Evolutionary conservation across 2,329 filamentous ascomycete species (phyloP), one percentile per base, ranked within the genome.

Genomic region (Macroventuria anomochaeta): DNA sequence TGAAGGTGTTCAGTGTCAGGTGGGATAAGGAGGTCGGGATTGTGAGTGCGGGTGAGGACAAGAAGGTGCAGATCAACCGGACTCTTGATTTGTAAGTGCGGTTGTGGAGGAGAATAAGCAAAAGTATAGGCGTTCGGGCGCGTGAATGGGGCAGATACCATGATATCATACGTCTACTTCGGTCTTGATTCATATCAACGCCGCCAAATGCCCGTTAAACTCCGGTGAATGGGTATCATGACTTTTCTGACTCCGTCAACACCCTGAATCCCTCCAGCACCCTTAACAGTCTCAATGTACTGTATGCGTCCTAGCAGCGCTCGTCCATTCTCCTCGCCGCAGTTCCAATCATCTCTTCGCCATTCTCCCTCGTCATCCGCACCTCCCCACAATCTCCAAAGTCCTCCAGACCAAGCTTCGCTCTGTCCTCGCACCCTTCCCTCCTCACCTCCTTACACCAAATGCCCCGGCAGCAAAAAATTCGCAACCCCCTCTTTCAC

Each of bases 401-500:
- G 3, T 29, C 28, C 28, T 10, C 11, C 28, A n/a, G 8, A 29
- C 28, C 5, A 5, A 25, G 28, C n/a, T n/a, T 13, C 12, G 5
- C 33, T 28, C 23, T 11, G 31, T 29, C 25, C 21, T 10, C 18
- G 34, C n/a, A 28, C 8, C n/a, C 25, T 34, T 26, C 20, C n/a
- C 20, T 15, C 31, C 34, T 13, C 23, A 20, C 1, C 31, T 12
- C 29, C 10, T 26, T 29, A 84, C 28, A 93, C 95, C 75, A 99
- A 78, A 79, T 99, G 95, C 68, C 89, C 95, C 11, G 95, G 95
- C 64, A 99, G 78, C 71, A 99, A 78, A 70, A 99, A 99, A 76
- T 97, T 97, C 55, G 92, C 91, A 74, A 97, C 96, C 5, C 95
- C 95, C 77, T 99, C 93, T 73, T 95, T 93, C 59, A 99, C 88